Percentiles rank a stretch among this genome's conserved stretches.
phyloP scores from a whole-genome alignment of 2,329 filamentous ascomycete species.

The Shiraia bambusicola region DNA sequence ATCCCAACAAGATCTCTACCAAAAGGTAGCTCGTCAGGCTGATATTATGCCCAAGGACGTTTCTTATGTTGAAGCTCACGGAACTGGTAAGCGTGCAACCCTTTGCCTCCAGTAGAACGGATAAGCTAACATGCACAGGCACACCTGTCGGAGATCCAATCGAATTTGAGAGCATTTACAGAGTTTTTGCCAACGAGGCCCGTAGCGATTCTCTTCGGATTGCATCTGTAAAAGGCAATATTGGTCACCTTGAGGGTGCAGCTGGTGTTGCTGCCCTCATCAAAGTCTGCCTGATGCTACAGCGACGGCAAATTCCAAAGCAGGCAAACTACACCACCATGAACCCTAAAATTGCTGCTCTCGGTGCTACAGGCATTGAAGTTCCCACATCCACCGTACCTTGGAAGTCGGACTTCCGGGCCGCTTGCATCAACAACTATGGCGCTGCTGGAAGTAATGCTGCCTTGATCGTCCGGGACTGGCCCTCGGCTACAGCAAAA shows the following conservation, averaged over 20 bases:
- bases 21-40: conserved; percentile 26
- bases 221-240: conserved; percentile 30
- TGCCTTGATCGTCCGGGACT: conserved; percentile 20
- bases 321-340: background rate
- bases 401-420: conserved; percentile 21
- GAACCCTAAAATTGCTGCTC: background rate
- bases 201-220: conserved; percentile 16
- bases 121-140: conserved; percentile 16
- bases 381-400: conserved; percentile 22
- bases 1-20: conserved; percentile 16
- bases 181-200: conserved; percentile 8
- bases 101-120: conserved; percentile 15
- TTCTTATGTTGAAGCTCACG: conserved; percentile 30
- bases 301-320: conserved; percentile 10
- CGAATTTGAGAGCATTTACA: background rate
- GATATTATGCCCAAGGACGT: conserved; percentile 34
- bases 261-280: conserved; percentile 31
- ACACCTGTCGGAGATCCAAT: background rate
- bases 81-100: conserved; percentile 27
- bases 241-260: conserved; percentile 37
- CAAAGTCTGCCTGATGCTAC: conserved; percentile 33
- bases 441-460: conserved; percentile 41
- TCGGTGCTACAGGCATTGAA: conserved; percentile 23
- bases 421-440: conserved; percentile 35
- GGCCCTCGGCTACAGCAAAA: background rate